Percentiles rank a stretch among this genome's conserved stretches.
Conservation (phyloP, 192 early-diverging fungal genomes). For the Spizellomyces sp. region DNA sequence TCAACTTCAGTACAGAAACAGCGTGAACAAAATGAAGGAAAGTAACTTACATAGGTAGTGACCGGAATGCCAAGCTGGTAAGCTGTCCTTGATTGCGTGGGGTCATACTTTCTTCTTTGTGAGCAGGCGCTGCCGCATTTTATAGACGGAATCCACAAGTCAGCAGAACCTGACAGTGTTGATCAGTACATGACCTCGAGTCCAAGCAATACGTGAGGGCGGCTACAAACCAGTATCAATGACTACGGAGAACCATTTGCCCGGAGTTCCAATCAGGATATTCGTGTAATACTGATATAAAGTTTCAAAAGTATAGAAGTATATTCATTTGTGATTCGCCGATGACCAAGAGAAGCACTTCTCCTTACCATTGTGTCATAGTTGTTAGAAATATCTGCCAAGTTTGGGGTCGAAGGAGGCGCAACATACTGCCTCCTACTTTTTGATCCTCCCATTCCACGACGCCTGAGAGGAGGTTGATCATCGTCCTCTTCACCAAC, state of each 20-base stretch:
- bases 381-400: constrained; percentile 2
- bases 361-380: constrained; percentile 19
- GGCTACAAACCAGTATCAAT: constrained; percentile 29
- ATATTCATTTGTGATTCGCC: not conserved
- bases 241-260: constrained; percentile 16
- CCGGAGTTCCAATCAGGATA: constrained; percentile 25
- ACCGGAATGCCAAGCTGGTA: constrained; percentile 6
- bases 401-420: not conserved
- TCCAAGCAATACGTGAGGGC: no score
- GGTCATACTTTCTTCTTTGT: constrained; percentile 13
- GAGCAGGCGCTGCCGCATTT: constrained; percentile 7
- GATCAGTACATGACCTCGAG: no score
- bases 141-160: constrained; percentile 27
- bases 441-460: constrained; percentile 17
- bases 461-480: constrained; percentile 9
- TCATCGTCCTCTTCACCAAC: constrained; percentile 26
- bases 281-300: constrained; percentile 23
- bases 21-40: not conserved
- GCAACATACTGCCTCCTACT: constrained; percentile 17
- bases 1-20: not conserved
- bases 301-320: not conserved
- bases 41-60: constrained; percentile 18
- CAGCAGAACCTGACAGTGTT: constrained; percentile 23
- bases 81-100: constrained; percentile 17
- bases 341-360: not conserved